These are phyloP conservation scores for Aureobasidium sp. DNA, from an alignment of 2,329 filamentous ascomycete species.

Conservation along the genomic window DNA sequence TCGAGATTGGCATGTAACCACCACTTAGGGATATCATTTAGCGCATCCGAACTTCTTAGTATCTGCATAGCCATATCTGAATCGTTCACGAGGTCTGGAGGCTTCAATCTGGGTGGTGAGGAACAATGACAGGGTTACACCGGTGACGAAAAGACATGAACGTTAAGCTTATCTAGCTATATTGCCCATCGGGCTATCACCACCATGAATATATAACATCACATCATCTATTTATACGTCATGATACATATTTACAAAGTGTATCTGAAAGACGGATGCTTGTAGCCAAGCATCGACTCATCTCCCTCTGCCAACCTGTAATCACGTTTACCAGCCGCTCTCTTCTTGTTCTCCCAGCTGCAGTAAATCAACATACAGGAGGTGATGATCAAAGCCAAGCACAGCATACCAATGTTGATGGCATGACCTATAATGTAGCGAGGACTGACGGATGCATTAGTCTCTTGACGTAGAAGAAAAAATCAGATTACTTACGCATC, in stretches of 20 bases:
- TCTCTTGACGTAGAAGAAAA: not conserved
- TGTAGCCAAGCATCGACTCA: conserved; percentile 30
- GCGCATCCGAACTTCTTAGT: no score
- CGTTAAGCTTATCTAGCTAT: no score
- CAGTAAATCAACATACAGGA: conserved; percentile 29
- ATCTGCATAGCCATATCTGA: no score
- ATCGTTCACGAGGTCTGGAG: not conserved
- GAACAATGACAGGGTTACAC: not conserved
- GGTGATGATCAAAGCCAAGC: conserved; percentile 26
- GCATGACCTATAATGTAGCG: conserved; percentile 32
- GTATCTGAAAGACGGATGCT: conserved; percentile 34
- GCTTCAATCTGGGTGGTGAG: not conserved
- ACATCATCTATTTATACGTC: no score
- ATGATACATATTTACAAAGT: conserved; percentile 17
- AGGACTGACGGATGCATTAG: conserved; percentile 22
- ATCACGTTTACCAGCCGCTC: conserved; percentile 30
- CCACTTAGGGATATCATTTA: no score
- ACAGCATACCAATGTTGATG: conserved; percentile 32
- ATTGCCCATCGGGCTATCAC: no score
- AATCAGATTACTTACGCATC: conserved; percentile 31
- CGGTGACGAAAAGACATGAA: not conserved
- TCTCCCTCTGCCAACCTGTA: conserved; percentile 26
- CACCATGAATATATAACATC: no score
- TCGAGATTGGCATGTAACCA: no score
- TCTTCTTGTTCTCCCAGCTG: conserved; percentile 33